Percentiles rank a stretch among this genome's conserved stretches.
Evolutionary conservation across 306 rosid genomes (phyloP).

Genomic region (Citrullus mucosospermus): DNA sequence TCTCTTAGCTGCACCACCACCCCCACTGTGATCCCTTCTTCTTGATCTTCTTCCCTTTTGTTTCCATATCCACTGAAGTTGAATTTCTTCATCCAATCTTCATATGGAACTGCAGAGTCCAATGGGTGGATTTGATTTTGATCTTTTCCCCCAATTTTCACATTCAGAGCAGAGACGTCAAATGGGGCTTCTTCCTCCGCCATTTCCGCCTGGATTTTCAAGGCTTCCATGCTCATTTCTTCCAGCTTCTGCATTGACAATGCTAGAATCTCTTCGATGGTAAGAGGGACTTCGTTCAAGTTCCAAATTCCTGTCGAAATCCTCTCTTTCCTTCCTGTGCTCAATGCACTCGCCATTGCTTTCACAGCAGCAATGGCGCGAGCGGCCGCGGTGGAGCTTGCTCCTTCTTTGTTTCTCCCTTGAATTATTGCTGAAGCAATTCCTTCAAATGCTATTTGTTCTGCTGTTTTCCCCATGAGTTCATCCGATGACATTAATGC

Average conservation of each 20-base stretch:
- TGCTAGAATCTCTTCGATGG: constrained; percentile 49
- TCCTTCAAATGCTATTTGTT: constrained; percentile 94
- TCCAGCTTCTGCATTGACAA: constrained; percentile 68
- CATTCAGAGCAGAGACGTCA: constrained; percentile 47
- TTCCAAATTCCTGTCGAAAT: constrained; percentile 81
- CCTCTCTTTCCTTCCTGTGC: constrained; percentile 65
- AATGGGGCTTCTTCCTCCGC: constrained; percentile 90
- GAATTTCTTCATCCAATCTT: constrained; percentile 51
- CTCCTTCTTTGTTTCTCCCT: constrained; percentile 87
- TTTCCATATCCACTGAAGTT: not conserved
- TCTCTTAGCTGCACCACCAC: constrained; percentile 65
- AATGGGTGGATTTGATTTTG: constrained; percentile 17
- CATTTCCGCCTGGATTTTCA: constrained; percentile 73
- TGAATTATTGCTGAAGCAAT: constrained; percentile 78
- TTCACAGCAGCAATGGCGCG: constrained; percentile 51
- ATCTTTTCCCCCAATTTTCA: constrained; percentile 11
- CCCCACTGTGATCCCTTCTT: constrained; percentile 25
- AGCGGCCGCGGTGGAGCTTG: constrained; percentile 66
- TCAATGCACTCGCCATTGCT: constrained; percentile 49
- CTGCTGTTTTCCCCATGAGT: constrained; percentile 77
- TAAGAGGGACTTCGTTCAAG: constrained; percentile 42
- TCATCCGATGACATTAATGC: constrained; percentile 68
- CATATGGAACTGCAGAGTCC: constrained; percentile 45
- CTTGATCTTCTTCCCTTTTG: not conserved
- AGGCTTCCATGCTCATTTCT: constrained; percentile 62